Conservation (phyloP, 257 asterid genomes). For the Ligustrum vulgare region DNA sequence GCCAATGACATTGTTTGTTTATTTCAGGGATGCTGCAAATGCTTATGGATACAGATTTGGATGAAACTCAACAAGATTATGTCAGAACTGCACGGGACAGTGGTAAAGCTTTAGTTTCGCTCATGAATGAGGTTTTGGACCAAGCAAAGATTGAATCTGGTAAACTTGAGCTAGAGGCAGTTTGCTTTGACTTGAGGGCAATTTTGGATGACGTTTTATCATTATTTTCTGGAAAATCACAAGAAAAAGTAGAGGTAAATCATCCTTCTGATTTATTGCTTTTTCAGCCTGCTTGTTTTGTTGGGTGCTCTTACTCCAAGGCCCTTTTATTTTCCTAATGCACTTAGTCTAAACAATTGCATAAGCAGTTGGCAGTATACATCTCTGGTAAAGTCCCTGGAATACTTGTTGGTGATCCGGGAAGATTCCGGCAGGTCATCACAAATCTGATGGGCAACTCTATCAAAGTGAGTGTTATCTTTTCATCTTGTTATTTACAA, state of each 20-base stretch:
- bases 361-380: neutral
- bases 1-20: neutral
- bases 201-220: constrained; percentile 51
- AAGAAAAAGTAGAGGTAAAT: constrained; percentile 89
- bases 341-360: neutral
- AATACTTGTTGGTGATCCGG: constrained; percentile 87
- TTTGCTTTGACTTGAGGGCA: constrained; percentile 42
- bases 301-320: neutral
- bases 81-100: constrained; percentile 97
- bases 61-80: constrained; percentile 94
- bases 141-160: constrained; percentile 99
- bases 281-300: constrained; percentile 8
- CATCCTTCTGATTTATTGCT: constrained; percentile 1
- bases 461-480: constrained; percentile 69
- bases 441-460: constrained; percentile 93
- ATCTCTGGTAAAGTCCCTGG: constrained; percentile 46
- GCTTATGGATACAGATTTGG: constrained; percentile 93
- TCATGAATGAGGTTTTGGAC: constrained; percentile 92
- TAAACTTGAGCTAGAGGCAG: constrained; percentile 93
- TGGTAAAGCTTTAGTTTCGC: constrained; percentile 94
- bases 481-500: neutral
- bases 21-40: constrained; percentile 89
- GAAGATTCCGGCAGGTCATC: constrained; percentile 87
- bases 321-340: neutral
- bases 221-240: constrained; percentile 85